phyloP scores from a whole-genome alignment of 371 early-diverging fungal species.

The Mycotypha africana region DNA sequence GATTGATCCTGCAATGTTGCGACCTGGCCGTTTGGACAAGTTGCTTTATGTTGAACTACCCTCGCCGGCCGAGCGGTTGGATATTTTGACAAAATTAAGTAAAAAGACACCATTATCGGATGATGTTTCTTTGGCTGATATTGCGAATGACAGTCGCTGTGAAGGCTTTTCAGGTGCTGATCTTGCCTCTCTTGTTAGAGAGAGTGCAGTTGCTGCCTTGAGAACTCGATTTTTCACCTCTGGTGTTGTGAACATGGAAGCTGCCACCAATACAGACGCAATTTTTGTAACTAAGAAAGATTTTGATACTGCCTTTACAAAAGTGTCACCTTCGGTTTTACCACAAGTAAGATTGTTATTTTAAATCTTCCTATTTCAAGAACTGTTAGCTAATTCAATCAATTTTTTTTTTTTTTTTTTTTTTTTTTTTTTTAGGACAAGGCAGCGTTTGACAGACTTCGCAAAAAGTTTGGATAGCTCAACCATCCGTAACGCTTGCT shows the following conservation, averaged over 20 bases:
- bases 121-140: conserved; percentile 62
- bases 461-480: conserved; percentile 31
- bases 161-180: conserved; percentile 95
- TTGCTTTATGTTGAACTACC: conserved; percentile 96
- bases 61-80: conserved; percentile 72
- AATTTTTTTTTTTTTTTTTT: neutral
- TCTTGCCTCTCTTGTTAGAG: conserved; percentile 86
- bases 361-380: no score
- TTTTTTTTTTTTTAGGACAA: conserved; percentile 18
- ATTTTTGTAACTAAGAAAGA: conserved; percentile 64
- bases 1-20: conserved; percentile 97
- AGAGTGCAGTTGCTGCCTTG: conserved; percentile 85
- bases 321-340: conserved; percentile 81
- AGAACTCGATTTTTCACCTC: conserved; percentile 51
- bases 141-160: conserved; percentile 73
- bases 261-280: conserved; percentile 14
- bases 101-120: conserved; percentile 74
- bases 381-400: neutral
- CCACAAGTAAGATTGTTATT: conserved; percentile 47
- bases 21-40: conserved; percentile 99
- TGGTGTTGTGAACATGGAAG: conserved; percentile 17
- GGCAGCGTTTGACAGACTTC: conserved; percentile 20
- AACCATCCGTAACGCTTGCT: no score
- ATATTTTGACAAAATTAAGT: conserved; percentile 84
- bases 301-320: conserved; percentile 78